Conservation (phyloP, 2,329 filamentous ascomycete species). For the Zymoseptoria passerinii region DNA sequence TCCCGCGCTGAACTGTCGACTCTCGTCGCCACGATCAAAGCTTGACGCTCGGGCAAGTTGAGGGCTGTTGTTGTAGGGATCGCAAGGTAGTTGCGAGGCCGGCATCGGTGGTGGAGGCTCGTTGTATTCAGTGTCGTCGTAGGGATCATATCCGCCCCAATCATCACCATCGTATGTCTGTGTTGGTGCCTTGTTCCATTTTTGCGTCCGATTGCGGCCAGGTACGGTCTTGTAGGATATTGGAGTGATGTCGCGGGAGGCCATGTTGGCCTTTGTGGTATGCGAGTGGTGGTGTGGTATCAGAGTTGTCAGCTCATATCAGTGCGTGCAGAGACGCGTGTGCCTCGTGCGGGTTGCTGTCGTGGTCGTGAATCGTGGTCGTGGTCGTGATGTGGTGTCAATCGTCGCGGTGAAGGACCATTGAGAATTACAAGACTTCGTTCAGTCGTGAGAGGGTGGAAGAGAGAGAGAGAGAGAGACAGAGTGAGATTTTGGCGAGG, state of each 20-base stretch:
- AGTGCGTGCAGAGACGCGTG: neutral
- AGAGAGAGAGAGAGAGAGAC: too few species aligned
- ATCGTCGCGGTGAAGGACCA: neutral
- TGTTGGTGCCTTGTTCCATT: conserved; percentile 86
- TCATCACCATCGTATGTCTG: conserved; percentile 88
- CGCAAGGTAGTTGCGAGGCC: conserved; percentile 5
- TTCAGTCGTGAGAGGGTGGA: neutral
- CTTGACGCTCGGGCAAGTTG: conserved; percentile 32
- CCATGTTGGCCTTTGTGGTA: conserved; percentile 4
- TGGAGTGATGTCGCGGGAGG: conserved; percentile 15
- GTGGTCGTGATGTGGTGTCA: neutral
- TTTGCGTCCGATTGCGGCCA: conserved; percentile 80
- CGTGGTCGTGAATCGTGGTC: neutral
- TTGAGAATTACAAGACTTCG: neutral
- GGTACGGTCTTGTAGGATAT: conserved; percentile 74
- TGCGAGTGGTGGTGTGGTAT: neutral
- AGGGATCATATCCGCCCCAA: conserved; percentile 64
- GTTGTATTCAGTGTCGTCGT: conserved; percentile 46
- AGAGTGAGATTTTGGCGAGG: too few species aligned
- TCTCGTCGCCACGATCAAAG: conserved; percentile 49
- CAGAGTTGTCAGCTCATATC: conserved; percentile 4
- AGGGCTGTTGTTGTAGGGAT: neutral
- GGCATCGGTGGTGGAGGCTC: conserved; percentile 33
- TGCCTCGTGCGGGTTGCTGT: neutral
- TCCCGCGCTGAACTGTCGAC: conserved; percentile 37